These are phyloP conservation scores for Hirschioporus abietinus DNA, from an alignment of 768 basidiomycete species.

Conservation along the genomic window DNA sequence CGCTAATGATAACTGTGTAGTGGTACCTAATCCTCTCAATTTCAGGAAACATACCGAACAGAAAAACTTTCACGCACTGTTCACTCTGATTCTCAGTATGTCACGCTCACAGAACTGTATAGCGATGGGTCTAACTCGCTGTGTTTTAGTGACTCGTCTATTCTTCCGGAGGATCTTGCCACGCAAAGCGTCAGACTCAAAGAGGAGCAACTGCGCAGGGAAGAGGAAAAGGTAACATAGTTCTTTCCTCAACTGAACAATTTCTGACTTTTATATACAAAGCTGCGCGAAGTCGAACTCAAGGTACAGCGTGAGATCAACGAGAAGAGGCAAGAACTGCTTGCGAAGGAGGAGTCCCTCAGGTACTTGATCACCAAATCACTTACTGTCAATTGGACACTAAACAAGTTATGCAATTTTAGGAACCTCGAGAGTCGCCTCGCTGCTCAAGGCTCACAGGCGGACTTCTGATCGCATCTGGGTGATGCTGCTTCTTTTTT, in stretches of 20 bases:
- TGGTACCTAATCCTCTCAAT: background rate
- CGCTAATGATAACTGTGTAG: no score
- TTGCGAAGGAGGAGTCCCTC: conserved; percentile 94
- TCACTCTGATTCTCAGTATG: conserved; percentile 68
- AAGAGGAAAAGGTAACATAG: conserved; percentile 82
- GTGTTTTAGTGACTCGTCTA: conserved; percentile 67
- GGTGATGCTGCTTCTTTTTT: background rate
- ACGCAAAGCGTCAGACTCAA: conserved; percentile 96
- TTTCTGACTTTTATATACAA: conserved; percentile 9
- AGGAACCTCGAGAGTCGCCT: conserved; percentile 89
- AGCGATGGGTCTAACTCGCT: background rate
- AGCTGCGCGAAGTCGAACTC: conserved; percentile 96
- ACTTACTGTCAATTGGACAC: background rate
- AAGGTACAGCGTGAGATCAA: conserved; percentile 98
- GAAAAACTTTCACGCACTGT: conserved; percentile 94
- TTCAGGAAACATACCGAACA: conserved; percentile 85
- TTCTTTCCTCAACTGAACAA: conserved; percentile 4
- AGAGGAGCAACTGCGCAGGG: conserved; percentile 95
- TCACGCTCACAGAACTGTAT: conserved; percentile 11
- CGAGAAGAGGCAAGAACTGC: conserved; percentile 92
- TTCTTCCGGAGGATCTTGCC: conserved; percentile 94
- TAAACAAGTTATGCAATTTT: conserved; percentile 1
- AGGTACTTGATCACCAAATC: conserved; percentile 39
- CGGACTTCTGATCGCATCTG: conserved; percentile 51
- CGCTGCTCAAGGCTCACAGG: conserved; percentile 81